These are phyloP conservation scores for Pseudogymnoascus sp. DNA, from an alignment of 2,329 filamentous ascomycete genomes.

Conservation along the genomic window DNA sequence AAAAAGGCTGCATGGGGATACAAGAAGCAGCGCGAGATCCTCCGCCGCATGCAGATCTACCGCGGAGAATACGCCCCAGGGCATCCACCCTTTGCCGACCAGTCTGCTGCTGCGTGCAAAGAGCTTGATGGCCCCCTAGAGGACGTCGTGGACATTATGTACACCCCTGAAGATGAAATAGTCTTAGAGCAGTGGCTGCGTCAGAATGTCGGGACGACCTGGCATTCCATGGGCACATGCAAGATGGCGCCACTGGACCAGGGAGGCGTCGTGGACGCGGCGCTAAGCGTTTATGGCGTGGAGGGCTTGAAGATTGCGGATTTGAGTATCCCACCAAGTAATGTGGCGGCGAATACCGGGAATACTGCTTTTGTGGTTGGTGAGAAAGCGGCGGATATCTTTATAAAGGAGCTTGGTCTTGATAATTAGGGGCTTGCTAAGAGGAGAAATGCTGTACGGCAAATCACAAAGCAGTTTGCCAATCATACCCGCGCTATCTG, in stretches of 20 bases:
- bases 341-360: constrained; percentile 39
- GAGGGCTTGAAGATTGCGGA: constrained; percentile 36
- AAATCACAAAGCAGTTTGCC: too few relatives aligned
- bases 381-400: constrained; percentile 33
- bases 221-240: constrained; percentile 35
- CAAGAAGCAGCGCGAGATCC: constrained; percentile 51
- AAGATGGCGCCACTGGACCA: constrained; percentile 31
- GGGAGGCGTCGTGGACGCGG: constrained; percentile 33
- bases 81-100: constrained; percentile 34
- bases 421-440: too few relatives aligned
- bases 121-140: constrained; percentile 23
- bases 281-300: constrained; percentile 34
- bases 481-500: too few relatives aligned
- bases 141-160: constrained; percentile 32
- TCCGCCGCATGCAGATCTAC: constrained; percentile 44
- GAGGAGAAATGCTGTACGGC: too few relatives aligned
- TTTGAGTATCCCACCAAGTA: constrained; percentile 29
- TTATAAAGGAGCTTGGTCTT: too few relatives aligned
- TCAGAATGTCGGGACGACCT: constrained; percentile 33
- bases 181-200: constrained; percentile 37
- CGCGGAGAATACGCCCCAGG: constrained; percentile 32
- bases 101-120: constrained; percentile 31
- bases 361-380: constrained; percentile 37
- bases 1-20: constrained; percentile 50
- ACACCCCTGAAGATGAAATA: constrained; percentile 26